Base-by-base conservation (phyloP, 306 rosid species). In the Senna tora region DNA sequence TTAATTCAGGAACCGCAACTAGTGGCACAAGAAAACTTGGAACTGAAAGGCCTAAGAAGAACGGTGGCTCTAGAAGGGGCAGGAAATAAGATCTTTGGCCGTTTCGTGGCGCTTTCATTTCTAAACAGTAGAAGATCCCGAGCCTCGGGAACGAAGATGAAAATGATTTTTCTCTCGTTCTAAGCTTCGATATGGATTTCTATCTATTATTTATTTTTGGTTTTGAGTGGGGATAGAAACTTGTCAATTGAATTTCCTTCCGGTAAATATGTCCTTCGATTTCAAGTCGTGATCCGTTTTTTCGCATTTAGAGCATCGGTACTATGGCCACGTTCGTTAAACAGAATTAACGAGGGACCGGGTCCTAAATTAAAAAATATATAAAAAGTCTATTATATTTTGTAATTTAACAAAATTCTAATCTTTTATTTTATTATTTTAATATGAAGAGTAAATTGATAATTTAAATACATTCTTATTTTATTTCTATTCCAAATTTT, bases 111-210 rank as follows among this genome's bases (percentile, higher is more conserved):
- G 47, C 84, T 45, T 17, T 86, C 85, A 17, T 84, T 82, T 81
- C 73, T 77, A 17, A 87, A 57, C 54, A 80, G 82, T 71, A 87
- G 96, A 74, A 90, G 86, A 75, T 90, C 89, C 87, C 88, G 76
- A 66, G 91, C 97, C 43, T 83, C 94, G 4, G 81, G 82, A 79
- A 75, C 88, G 1, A 90, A 80, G 88, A 93, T 93, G 90, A 93
- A 89, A 73, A 28, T 41, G 42, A 42, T 15, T 47, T 75, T 58
- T 57, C 33, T 30, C 22, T 42, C 54, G 20, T 46, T 67, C 10
- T 78, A 30, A 66, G 49, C 56, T 71, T 32, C 57, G 64, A 52
- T 73, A 32, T 39, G 46, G 52, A 49, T 45, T 5, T 30, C n/a
- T 20, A 4, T 55, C 22, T 50, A 34, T 20, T 25, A n/a, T 9